Evolutionary conservation across 805 yeast species (phyloP).

Genomic region (Candida cerambycidarum): DNA sequence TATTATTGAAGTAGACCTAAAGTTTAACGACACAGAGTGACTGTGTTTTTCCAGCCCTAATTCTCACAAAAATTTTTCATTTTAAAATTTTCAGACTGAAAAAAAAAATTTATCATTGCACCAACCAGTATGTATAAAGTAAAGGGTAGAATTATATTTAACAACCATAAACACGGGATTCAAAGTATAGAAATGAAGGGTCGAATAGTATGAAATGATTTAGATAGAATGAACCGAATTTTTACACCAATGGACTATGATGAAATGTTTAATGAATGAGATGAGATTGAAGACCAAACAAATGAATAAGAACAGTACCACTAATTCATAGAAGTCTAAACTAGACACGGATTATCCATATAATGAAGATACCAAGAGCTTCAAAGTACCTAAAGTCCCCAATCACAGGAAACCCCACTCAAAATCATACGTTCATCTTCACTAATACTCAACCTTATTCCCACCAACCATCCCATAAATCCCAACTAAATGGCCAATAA

Average conservation of each 20-base stretch:
- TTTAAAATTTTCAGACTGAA: conserved; percentile 5
- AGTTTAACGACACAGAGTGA: conserved; percentile 1
- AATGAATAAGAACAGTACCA: no score
- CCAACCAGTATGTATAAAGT: conserved; percentile 7
- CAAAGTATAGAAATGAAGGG: not conserved
- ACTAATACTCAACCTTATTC: no score
- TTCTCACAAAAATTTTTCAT: conserved; percentile 7
- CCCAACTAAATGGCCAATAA: not conserved
- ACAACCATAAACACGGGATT: not conserved
- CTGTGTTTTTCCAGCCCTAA: conserved; percentile 5
- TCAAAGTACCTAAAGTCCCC: no score
- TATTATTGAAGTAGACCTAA: not conserved
- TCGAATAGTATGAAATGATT: not conserved
- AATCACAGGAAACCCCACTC: no score
- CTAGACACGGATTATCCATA: no score
- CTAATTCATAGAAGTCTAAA: no score
- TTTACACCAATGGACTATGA: no score
- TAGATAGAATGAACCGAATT: no score
- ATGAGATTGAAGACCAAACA: not conserved
- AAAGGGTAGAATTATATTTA: not conserved
- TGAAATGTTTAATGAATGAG: not conserved
- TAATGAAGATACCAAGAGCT: no score
- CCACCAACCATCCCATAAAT: not conserved
- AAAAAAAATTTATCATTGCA: conserved; percentile 7
- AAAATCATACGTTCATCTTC: no score